Base-by-base conservation (phyloP, 1,139 yeast species). In the Candida sanyaensis region DNA sequence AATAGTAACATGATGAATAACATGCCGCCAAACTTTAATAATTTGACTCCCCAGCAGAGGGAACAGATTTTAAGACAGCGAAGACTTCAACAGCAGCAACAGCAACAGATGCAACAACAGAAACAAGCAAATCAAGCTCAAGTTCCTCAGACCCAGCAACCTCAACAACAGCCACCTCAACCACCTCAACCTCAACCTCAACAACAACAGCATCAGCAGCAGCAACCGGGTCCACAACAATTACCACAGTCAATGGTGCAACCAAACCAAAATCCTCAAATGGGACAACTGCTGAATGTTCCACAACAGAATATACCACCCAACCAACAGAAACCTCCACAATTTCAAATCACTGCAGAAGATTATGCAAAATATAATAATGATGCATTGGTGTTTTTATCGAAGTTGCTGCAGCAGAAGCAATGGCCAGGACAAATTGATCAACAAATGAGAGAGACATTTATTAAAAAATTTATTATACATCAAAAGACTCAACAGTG, bases 401-500 rank as follows among this genome's bases (percentile, higher is more conserved):
- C 62, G 23, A 61, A 73, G 44, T 61, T 75, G 41, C 78, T 74
- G 50, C 71, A 71, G 29, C 71, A 66, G 47, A 71, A 76, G 6
- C 65, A 73, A 2, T 64, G 73, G 44, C 73, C 63, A 28, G 59
- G 61, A 11, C 65, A 63, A 37, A 50, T 62, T 46, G 68, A 64
- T 38, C 71, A 62, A 41, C 54, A 60, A 24, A 60, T 70, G 55
- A 71, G 69, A 55, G 78, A 73, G 47, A 66, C 61, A 37, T 75
- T 74, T 51, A 68, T 75, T 38, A 61, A 70, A 32, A 73, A 71
- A 53, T 75, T 63, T 55, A 73, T 75, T 42, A 57, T 65, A 28
- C 78, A 74, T 53, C 78, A 74, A 51, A 75, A 75, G 54, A 61
- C 70, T 4, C 65, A 62, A 34, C 60, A 64, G n/a, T 72, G 77